Evolutionary conservation across 805 yeast genomes (phyloP), one percentile per base, ranked within the genome.

Genomic region (Hanseniaspora clermontiae): DNA sequence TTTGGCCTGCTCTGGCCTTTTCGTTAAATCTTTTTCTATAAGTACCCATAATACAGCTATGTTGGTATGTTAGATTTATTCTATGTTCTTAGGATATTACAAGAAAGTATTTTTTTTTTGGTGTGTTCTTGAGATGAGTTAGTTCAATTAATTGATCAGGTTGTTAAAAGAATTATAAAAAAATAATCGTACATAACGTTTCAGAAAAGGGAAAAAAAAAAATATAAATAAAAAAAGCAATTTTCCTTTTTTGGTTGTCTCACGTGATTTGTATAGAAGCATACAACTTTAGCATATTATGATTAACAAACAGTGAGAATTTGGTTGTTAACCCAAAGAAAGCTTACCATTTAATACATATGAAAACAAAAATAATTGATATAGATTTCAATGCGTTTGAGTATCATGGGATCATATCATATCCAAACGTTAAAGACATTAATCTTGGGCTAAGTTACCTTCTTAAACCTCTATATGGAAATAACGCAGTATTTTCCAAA

Each of bases 391-490:
- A 71, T 5, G 70, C 72, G 46, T 53, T 53, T 46, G 57, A 53
- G 7, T 53, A 46, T 34, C 57, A 86, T 63, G 95, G 91, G 12
- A 75, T 81, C 1, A 64, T 83, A 38, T 76, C 79, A 46, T 66
- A 70, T 55, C 74, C 86, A 14, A 90, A 90, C 71, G 81, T 90
- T 45, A 68, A 66, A 8, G 67, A 76, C 29, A 86, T 91, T 9
- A 76, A 74, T 37, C 78, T 87, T 59, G 97, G 96, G 0, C 27
- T 64, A 27, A 74, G 76, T 20, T 76, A 74, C 61, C 77, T 77
- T 58, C 80, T 90, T 59, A 76, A 80, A 55, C 83, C 97, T 2
- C 88, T 97, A 96, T 89, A 84, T 66, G 93, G 95, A 0, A 84
- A 85, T 62, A 78, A 87, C 3, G 95, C 88, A 0, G 32, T 53